Evolutionary conservation across 306 rosid species (phyloP), one percentile per base, ranked within the genome.

Genomic region (Ceratonia siliqua): DNA sequence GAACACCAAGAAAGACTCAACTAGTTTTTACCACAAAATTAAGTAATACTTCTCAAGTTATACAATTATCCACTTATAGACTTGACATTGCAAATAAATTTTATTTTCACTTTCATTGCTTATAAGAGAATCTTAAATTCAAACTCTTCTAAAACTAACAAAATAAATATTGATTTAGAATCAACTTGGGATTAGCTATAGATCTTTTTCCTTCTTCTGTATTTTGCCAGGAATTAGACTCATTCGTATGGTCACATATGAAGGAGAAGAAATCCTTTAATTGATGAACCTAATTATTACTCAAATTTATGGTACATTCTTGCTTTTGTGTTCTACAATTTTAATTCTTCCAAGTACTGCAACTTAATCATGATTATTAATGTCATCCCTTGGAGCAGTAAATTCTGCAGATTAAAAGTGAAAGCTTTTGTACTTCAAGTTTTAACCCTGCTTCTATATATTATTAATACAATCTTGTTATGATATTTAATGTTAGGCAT

Each of bases 341-440:
- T n/a, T n/a, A 22, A 67, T 32, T 41, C 70, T 71, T 56, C 66
- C 21, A 66, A 73, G 74, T 77, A 50, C 67, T 66, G 12, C 38
- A 67, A 24, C 42, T 48, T 42, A 35, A 62, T 46, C 62, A 48
- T 61, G 57, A 35, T 62, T 11, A 20, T 68, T 61, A 22, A 64
- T 42, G 41, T 36, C 52, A 68, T 73, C 42, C 24, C 32, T 41
- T 27, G 56, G 52, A 68, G 36, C 69, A 61, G 79, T 59, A 73
- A 73, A 65, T 52, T 36, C 9, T 4, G 22, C 25, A 46, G 30
- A 62, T 69, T 82, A 73, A 15, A 77, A 45, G 61, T 18, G 24
- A 53, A 68, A 24, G 5, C 9, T 70, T 70, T 57, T 63, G 81
- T 39, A 74, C 76, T 65, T 68, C 0, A 73, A 61, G 28, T 35